These are phyloP conservation scores for Silene uniflora DNA, from an alignment of 148 eudicot species.

Conservation along the genomic window DNA sequence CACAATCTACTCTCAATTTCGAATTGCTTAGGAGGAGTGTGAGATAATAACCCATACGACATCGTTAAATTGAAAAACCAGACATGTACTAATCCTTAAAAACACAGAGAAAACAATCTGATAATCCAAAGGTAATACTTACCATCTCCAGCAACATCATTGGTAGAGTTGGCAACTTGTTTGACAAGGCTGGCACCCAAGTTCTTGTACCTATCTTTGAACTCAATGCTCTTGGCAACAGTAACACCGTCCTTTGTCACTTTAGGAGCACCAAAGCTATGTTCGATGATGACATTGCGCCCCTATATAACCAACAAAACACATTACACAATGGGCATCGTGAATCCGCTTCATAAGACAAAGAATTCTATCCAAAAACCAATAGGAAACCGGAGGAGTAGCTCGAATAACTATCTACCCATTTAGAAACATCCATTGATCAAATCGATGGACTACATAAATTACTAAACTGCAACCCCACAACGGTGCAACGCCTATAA, in stretches of 20 bases:
- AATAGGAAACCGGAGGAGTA: neutral
- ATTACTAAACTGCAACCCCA: too few species aligned
- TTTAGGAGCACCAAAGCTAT: slow-evolving; percentile 77
- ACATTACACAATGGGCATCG: neutral
- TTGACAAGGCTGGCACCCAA: slow-evolving; percentile 95
- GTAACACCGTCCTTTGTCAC: slow-evolving; percentile 98
- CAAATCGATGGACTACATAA: too few species aligned
- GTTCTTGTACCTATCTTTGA: slow-evolving; percentile 85
- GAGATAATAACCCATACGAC: too few species aligned
- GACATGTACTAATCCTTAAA: neutral
- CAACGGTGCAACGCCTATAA: too few species aligned
- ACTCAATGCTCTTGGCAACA: slow-evolving; percentile 88
- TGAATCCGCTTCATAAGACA: neutral
- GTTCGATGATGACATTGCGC: slow-evolving; percentile 87
- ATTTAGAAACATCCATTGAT: neutral
- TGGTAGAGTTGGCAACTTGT: slow-evolving; percentile 97
- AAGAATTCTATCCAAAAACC: neutral
- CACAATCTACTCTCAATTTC: too few species aligned
- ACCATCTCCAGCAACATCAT: slow-evolving; percentile 98
- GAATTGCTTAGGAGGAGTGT: too few species aligned
- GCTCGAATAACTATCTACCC: neutral
- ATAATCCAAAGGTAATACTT: neutral
- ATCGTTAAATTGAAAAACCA: too few species aligned
- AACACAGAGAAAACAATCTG: neutral
- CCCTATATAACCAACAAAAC: slow-evolving; percentile 37